A percentile compares a stretch with the other conserved stretches of the same genome.
Evolutionary conservation across 495 filamentous ascomycete species (phyloP).

Genomic region (Tuber calosporum): DNA sequence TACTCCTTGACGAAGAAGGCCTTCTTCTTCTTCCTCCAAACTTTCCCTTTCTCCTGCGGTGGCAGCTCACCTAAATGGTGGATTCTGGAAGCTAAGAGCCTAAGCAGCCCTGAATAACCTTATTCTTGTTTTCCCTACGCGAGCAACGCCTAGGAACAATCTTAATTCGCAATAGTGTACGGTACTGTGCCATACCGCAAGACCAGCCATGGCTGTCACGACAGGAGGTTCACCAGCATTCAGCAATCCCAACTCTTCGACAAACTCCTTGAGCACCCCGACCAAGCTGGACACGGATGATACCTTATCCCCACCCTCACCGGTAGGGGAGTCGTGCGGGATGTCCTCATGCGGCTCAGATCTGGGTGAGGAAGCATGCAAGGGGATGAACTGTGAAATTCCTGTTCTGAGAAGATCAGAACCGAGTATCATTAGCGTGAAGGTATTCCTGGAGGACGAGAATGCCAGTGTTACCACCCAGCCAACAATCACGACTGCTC

Average conservation of each 20-base stretch:
- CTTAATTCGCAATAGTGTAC: background rate
- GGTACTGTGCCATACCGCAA: background rate
- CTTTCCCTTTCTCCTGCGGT: background rate
- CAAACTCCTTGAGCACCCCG: background rate
- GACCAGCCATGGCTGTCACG: background rate
- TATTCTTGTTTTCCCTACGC: background rate
- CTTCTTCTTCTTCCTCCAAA: background rate
- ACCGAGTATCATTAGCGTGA: background rate
- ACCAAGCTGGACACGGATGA: background rate
- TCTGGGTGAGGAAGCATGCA: background rate
- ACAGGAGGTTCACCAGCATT: background rate
- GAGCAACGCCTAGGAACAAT: background rate
- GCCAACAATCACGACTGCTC: conserved; percentile 6
- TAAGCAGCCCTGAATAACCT: background rate
- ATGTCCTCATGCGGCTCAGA: background rate
- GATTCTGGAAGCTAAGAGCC: background rate
- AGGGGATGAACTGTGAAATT: background rate
- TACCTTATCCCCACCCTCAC: background rate
- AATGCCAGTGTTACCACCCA: conserved; percentile 1
- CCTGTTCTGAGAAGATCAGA: background rate
- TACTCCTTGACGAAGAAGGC: background rate
- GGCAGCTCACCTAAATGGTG: background rate
- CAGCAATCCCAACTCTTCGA: background rate
- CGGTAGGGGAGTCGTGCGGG: background rate
- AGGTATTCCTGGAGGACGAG: background rate